Percentiles rank a stretch among this genome's conserved stretches.
phyloP scores from a whole-genome alignment of 129 eudicot species.

The Artemisia tridentata region DNA sequence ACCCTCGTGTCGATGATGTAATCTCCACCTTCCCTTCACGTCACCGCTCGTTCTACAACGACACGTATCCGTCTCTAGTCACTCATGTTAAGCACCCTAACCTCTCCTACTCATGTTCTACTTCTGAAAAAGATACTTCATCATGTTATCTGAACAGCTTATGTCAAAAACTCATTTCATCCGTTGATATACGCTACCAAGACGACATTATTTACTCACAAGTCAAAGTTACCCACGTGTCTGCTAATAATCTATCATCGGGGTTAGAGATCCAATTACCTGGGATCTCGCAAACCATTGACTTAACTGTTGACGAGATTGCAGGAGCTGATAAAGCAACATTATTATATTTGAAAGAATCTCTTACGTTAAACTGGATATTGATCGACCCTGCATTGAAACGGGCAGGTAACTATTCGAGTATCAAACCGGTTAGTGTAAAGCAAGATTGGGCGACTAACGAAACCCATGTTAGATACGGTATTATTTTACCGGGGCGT shows the following conservation, averaged over 20 bases:
- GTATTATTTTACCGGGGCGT: conserved; percentile 13
- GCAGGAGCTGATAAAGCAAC: conserved; percentile 1
- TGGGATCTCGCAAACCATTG: background rate
- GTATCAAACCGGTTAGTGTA: conserved; percentile 26
- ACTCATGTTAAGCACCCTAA: background rate
- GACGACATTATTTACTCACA: conserved; percentile 23
- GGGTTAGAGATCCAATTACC: conserved; percentile 19
- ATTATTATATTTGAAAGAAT: conserved; percentile 1
- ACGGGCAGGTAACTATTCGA: conserved; percentile 27
- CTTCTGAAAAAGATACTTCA: no score
- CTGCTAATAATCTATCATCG: conserved; percentile 1
- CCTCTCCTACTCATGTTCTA: background rate
- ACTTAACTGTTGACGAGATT: conserved; percentile 4
- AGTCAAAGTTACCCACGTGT: conserved; percentile 24
- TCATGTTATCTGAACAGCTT: background rate
- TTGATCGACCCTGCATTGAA: conserved; percentile 28
- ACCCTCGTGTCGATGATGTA: conserved; percentile 29
- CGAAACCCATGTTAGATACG: conserved; percentile 25
- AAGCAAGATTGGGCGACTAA: conserved; percentile 27
- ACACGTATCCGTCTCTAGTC: conserved; percentile 37
- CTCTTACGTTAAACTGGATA: conserved; percentile 36
- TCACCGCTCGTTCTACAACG: conserved; percentile 52
- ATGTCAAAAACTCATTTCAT: conserved; percentile 33
- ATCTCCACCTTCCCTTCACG: conserved; percentile 51
- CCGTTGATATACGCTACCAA: conserved; percentile 35